Evolutionary conservation across 129 eudicot genomes (phyloP).

Genomic region (Silybum marianum): DNA sequence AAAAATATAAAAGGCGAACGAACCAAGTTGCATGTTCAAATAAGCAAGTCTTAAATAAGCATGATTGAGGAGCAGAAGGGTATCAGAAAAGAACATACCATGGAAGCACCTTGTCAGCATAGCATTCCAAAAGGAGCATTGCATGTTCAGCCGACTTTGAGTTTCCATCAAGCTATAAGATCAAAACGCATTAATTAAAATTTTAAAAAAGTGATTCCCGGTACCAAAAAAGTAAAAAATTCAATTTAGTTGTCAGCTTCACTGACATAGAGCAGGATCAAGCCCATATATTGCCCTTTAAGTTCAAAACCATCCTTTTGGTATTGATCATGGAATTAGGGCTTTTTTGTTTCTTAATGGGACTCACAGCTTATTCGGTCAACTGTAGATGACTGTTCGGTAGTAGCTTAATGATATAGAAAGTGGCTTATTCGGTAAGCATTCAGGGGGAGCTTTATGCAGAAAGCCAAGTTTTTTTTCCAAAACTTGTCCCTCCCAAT

Average conservation of each 20-base stretch:
- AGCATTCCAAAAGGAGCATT: slow-evolving; percentile 68
- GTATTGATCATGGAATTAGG: not conserved
- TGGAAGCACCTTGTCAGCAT: slow-evolving; percentile 64
- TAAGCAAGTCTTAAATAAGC: not conserved
- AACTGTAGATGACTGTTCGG: too few species aligned
- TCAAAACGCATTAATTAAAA: slow-evolving; percentile 6
- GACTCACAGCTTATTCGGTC: too few species aligned
- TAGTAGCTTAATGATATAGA: too few species aligned
- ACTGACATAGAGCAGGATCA: not conserved
- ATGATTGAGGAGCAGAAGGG: not conserved
- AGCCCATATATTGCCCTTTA: too few species aligned
- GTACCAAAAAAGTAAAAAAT: not conserved
- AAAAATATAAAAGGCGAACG: not conserved
- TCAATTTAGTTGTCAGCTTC: slow-evolving; percentile 8
- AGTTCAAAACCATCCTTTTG: not conserved
- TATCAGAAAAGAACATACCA: slow-evolving; percentile 49
- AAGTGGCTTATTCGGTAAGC: too few species aligned
- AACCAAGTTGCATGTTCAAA: not conserved
- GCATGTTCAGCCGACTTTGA: slow-evolving; percentile 38
- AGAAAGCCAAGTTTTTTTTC: too few species aligned
- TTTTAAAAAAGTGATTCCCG: not conserved
- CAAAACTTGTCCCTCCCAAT: too few species aligned
- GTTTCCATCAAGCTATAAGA: slow-evolving; percentile 63
- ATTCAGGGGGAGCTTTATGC: too few species aligned
- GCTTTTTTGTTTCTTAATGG: too few species aligned